phyloP scores from a whole-genome alignment of 805 yeast species.

The Zygoascus biomembranicola region DNA sequence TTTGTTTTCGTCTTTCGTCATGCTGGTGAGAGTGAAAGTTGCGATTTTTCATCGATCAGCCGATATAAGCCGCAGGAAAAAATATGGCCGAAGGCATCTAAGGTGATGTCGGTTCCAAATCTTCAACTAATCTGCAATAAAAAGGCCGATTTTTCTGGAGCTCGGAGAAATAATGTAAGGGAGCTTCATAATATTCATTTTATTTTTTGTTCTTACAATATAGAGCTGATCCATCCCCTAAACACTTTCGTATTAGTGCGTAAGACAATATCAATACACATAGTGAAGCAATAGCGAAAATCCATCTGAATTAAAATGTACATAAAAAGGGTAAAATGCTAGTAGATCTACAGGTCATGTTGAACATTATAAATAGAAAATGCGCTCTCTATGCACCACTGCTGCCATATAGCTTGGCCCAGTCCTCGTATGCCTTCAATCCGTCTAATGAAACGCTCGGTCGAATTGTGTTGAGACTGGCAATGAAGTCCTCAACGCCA shows the following conservation, averaged over 20 bases:
- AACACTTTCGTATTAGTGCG: too few species aligned
- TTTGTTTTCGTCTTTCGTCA: not conserved
- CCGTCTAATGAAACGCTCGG: constrained; percentile 88
- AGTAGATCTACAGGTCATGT: not conserved
- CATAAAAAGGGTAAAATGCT: not conserved
- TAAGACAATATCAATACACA: too few species aligned
- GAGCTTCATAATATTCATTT: too few species aligned
- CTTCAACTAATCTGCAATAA: too few species aligned
- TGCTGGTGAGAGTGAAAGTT: not conserved
- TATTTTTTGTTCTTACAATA: too few species aligned
- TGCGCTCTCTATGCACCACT: constrained; percentile 54
- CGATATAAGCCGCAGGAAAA: not conserved
- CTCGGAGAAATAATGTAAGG: too few species aligned
- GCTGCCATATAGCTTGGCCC: constrained; percentile 84
- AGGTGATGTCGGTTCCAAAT: too few species aligned
- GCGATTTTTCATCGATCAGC: not conserved
- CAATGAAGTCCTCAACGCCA: constrained; percentile 60
- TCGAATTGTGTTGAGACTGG: constrained; percentile 67
- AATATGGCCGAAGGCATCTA: too few species aligned
- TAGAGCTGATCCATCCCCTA: too few species aligned
- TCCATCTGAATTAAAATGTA: too few species aligned
- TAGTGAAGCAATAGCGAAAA: too few species aligned
- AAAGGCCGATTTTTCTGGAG: too few species aligned
- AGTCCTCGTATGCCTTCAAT: constrained; percentile 67
- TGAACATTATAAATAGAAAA: not conserved